Evolutionary conservation across 1,139 yeast genomes (phyloP), one percentile per base, ranked within the genome.

Genomic region (Geotrichum reessii): DNA sequence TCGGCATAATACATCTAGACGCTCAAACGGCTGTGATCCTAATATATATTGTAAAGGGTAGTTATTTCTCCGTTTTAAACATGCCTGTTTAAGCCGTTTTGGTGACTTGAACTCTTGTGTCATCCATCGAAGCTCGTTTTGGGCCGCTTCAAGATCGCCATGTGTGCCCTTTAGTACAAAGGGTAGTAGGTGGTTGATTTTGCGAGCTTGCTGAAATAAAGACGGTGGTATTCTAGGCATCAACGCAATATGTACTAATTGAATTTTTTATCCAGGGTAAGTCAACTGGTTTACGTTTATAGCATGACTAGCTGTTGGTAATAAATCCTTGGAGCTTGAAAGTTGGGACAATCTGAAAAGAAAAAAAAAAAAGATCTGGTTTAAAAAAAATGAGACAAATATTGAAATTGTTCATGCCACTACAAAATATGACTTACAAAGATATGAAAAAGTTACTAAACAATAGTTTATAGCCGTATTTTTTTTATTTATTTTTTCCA

Each of bases 1-100:
- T 27, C 72, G 67, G 67, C 97, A 89, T 37, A 67, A 63, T 2
- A 93, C 77, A 22, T 81, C 82, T 54, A 92, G 70, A 1, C 69
- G 67, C 0, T 95, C 96, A 74, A 93, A 93, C 1, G 98, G 98
- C 73, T 92, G 98, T 0, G 84, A 74, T 0, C 92, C 91, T 24
- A 93, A 74, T 8, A 93, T 81, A 69, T 93, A 91, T 71, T 93
- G 97, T 44, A 92, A 71, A 0, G 97, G 97, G 21, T 78, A 81
- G 11, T 77, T 75, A 19, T 69, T 68, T 19, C 73, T 69, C 12
- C 78, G 64, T 21, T 63, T 63, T 40, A 53, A 37, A 51, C 67
- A 66, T 1, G 74, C 76, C 24, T 54, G 48, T 11, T 27, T 42
- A 21, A 60, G 59, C 52, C 50, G 52, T n/a, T 47, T 25, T 19